Evolutionary conservation across 106 monocot species (phyloP).

Genomic region (Platanthera zijinensis): DNA sequence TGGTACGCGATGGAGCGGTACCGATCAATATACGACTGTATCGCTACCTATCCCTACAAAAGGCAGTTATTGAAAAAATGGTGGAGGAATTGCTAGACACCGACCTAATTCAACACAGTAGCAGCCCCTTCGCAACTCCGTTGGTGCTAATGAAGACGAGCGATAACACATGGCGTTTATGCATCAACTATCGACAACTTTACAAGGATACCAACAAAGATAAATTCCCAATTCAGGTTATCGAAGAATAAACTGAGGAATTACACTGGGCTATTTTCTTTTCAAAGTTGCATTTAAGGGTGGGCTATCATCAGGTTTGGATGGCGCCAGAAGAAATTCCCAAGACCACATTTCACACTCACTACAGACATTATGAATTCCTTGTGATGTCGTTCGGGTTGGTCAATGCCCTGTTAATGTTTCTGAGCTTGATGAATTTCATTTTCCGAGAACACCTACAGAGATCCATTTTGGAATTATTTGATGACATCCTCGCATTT

Average conservation of each 20-base stretch:
- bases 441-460: background rate
- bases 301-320: background rate
- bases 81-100: background rate
- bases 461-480: background rate
- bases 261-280: background rate
- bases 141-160: background rate
- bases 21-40: background rate
- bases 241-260: background rate
- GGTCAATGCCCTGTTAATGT: background rate
- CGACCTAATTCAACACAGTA: background rate
- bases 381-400: slow-evolving; percentile 2
- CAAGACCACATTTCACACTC: background rate
- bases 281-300: background rate
- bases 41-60: background rate
- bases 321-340: background rate
- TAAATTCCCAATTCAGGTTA: slow-evolving; percentile 5
- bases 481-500: background rate
- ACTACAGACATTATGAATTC: background rate
- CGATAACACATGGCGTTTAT: background rate
- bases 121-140: background rate
- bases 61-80: background rate
- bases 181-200: background rate
- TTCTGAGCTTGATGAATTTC: background rate
- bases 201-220: slow-evolving; percentile 1
- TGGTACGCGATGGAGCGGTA: background rate